These are phyloP conservation scores for Pterula multifida DNA, from an alignment of 1,284 basidiomycete genomes.

Conservation along the genomic window DNA sequence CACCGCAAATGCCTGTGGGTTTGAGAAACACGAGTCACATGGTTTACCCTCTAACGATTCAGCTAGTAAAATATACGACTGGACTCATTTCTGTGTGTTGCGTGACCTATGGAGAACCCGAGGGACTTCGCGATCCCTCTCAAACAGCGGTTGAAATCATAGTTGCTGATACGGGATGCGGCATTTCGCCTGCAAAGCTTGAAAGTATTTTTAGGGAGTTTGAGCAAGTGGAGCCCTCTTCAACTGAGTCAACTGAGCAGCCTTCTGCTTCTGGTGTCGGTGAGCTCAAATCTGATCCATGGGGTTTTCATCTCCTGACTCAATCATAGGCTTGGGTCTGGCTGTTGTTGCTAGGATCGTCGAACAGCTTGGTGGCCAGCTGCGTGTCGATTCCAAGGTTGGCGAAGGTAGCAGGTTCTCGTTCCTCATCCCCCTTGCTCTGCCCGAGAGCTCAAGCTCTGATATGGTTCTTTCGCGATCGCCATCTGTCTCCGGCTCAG, in stretches of 20 bases:
- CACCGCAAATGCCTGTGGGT: constrained; percentile 68
- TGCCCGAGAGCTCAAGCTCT: constrained; percentile 17
- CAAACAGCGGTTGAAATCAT: constrained; percentile 60
- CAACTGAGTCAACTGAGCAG: constrained; percentile 19
- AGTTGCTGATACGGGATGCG: constrained; percentile 70
- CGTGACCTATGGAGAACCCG: constrained; percentile 38
- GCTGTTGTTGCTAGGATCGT: constrained; percentile 80
- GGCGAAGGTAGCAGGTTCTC: constrained; percentile 66
- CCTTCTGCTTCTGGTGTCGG: constrained; percentile 35
- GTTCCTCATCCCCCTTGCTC: constrained; percentile 51
- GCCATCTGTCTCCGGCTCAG: neutral
- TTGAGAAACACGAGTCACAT: neutral
- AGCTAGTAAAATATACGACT: constrained; percentile 67
- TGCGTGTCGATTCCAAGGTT: constrained; percentile 68
- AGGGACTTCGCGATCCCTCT: constrained; percentile 30
- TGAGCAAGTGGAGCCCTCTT: constrained; percentile 65
- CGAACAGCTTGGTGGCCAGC: constrained; percentile 69
- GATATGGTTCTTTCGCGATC: neutral
- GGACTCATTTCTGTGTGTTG: constrained; percentile 63
- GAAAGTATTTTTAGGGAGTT: constrained; percentile 82
- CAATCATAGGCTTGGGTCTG: constrained; percentile 51
- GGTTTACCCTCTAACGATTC: constrained; percentile 5
- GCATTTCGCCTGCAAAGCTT: constrained; percentile 62
- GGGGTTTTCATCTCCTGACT: neutral
- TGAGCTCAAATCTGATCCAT: constrained; percentile 14